Evolutionary conservation across 805 yeast genomes (phyloP).

Genomic region (Schizosaccharomyces lindneri): DNA sequence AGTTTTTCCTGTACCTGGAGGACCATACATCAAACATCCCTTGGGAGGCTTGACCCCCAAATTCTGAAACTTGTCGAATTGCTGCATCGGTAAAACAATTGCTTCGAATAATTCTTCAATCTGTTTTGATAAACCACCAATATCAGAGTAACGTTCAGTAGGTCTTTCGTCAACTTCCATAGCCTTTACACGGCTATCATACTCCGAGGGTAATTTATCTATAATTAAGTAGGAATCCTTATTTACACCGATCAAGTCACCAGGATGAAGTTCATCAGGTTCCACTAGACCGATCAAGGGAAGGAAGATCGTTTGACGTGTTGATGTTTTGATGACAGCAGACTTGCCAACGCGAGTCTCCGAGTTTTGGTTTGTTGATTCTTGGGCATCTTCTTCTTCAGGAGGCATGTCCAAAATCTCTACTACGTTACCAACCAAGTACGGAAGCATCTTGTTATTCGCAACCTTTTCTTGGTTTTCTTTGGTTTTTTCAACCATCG

Average conservation of each 20-base stretch:
- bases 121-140: conserved; percentile 95
- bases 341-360: conserved; percentile 82
- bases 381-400: conserved; percentile 49
- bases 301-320: conserved; percentile 87
- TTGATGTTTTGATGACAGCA: conserved; percentile 94
- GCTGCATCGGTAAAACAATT: conserved; percentile 93
- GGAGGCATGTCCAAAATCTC: conserved; percentile 75
- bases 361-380: conserved; percentile 85
- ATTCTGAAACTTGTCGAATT: conserved; percentile 81
- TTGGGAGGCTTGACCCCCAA: conserved; percentile 94
- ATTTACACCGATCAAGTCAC: conserved; percentile 90
- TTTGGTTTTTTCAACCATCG: conserved; percentile 79
- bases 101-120: conserved; percentile 96
- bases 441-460: conserved; percentile 86
- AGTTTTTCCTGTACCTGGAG: conserved; percentile 98
- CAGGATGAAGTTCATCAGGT: conserved; percentile 78
- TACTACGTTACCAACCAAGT: conserved; percentile 86
- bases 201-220: conserved; percentile 89
- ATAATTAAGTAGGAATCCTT: conserved; percentile 83
- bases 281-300: conserved; percentile 93
- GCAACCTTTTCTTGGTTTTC: conserved; percentile 91
- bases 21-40: conserved; percentile 96
- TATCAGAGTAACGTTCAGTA: conserved; percentile 85
- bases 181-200: conserved; percentile 92
- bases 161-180: conserved; percentile 99